Evolutionary conservation across 2,329 filamentous ascomycete genomes (phyloP).

Genomic region (Tolypocladium tundrense): DNA sequence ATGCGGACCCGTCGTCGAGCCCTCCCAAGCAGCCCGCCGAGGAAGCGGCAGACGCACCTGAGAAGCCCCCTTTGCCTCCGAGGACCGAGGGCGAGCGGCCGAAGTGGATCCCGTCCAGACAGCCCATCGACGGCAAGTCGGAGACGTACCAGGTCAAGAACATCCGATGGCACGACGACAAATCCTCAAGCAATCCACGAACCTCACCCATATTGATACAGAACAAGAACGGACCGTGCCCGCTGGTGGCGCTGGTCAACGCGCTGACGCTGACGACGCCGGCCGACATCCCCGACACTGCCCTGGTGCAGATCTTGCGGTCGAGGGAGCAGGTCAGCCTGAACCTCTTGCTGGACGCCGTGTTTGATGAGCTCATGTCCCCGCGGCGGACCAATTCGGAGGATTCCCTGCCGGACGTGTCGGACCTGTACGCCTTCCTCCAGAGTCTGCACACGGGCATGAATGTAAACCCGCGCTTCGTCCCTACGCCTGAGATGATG

Average conservation of each 20-base stretch:
- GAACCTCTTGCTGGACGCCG: slow-evolving; percentile 72
- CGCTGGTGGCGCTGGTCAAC: slow-evolving; percentile 85
- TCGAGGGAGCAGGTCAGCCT: slow-evolving; percentile 83
- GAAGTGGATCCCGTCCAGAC: slow-evolving; percentile 27
- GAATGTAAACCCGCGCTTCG: slow-evolving; percentile 91
- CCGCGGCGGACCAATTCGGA: slow-evolving; percentile 53
- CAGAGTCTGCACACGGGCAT: slow-evolving; percentile 88
- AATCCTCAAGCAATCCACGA: slow-evolving; percentile 48
- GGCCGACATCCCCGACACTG: slow-evolving; percentile 48
- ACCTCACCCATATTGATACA: slow-evolving; percentile 84
- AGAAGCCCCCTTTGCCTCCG: slow-evolving; percentile 28
- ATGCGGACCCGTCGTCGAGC: slow-evolving; percentile 24
- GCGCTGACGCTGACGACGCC: slow-evolving; percentile 78
- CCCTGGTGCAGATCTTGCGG: slow-evolving; percentile 65
- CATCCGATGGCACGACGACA: slow-evolving; percentile 70
- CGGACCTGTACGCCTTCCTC: slow-evolving; percentile 79
- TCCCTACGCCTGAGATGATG: slow-evolving; percentile 43
- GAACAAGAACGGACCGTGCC: slow-evolving; percentile 90
- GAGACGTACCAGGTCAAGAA: slow-evolving; percentile 94
- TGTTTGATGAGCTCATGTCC: slow-evolving; percentile 90
- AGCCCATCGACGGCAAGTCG: slow-evolving; percentile 33
- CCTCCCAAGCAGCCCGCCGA: slow-evolving; percentile 4
- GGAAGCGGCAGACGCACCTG: slow-evolving; percentile 6
- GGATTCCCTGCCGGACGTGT: slow-evolving; percentile 68
- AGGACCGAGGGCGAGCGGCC: slow-evolving; percentile 18